Conservation (phyloP, 1,139 yeast genomes). For the Schwanniomyces etchellsii region DNA sequence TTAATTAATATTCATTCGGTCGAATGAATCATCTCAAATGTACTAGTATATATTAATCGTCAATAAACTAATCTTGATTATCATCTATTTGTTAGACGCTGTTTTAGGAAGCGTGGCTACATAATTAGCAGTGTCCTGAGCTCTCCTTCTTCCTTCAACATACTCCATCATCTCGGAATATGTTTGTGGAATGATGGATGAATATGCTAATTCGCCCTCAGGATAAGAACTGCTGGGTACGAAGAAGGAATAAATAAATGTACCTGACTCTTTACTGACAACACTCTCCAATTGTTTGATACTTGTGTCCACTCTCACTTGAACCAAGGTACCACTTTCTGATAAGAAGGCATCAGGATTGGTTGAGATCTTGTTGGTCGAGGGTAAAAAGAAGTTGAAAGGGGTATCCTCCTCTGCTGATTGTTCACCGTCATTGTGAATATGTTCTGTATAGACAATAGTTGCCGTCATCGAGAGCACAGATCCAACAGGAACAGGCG, state of each 20-base stretch:
- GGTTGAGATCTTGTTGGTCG: slow-evolving; percentile 49
- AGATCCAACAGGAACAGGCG: slow-evolving; percentile 93
- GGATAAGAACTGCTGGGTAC: slow-evolving; percentile 49
- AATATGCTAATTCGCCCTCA: slow-evolving; percentile 41
- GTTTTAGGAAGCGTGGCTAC: slow-evolving; percentile 42
- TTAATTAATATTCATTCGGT: too few species aligned
- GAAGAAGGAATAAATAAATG: slow-evolving; percentile 82
- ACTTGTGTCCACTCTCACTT: slow-evolving; percentile 79
- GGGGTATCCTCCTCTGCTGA: slow-evolving; percentile 29
- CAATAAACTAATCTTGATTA: too few species aligned
- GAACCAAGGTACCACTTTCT: slow-evolving; percentile 82
- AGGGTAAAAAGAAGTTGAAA: slow-evolving; percentile 47
- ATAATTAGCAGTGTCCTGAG: slow-evolving; percentile 71
- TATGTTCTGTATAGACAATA: slow-evolving; percentile 78
- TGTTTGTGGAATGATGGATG: slow-evolving; percentile 78
- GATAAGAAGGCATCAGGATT: slow-evolving; percentile 58
- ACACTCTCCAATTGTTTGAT: slow-evolving; percentile 64
- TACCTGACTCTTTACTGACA: slow-evolving; percentile 67
- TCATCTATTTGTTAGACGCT: too few species aligned
- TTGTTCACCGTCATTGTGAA: slow-evolving; percentile 36
- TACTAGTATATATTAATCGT: too few species aligned
- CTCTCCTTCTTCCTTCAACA: slow-evolving; percentile 85
- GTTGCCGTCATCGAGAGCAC: slow-evolving; percentile 77
- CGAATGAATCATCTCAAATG: too few species aligned
- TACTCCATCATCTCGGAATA: slow-evolving; percentile 91